Evolutionary conservation across 768 basidiomycete species (phyloP), one percentile per base, ranked within the genome.

Genomic region (Gautieria morchelliformis): DNA sequence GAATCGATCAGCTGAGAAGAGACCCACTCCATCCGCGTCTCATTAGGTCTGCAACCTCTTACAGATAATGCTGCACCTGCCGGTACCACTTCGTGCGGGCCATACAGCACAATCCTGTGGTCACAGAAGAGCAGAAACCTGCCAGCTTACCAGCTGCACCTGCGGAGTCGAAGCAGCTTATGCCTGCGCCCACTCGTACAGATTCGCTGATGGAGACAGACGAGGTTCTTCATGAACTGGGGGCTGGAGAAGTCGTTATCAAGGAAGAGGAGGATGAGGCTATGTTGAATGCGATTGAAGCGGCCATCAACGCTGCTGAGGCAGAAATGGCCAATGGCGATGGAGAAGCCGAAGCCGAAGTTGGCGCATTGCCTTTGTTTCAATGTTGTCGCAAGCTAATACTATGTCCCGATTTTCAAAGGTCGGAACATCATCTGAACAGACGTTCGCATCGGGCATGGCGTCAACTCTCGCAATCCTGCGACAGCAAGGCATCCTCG

Each of bases 21-120:
- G 76, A 94, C 92, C 40, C 94, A 94, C 78, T 93, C 89, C 72
- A 89, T 96, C 69, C 91, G 96, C 73, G 82, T 95, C 59, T 87
- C 86, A 5, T 79, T 96, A 40, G 96, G 96, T 62, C 84, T 99
- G 58, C 91, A 93, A 68, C 94, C 96, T 42, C 80, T 98, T 57
- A 87, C 85, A 17, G 93, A 93, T 63, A 88, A 92, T 64, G 75
- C 78, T 42, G 79, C 74, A 15, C 80, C 87, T 8, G 79, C 77
- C n/a, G 76, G 83, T 66, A 81, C 83, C 66, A 97, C 68, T 99
- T 99, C 62, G 90, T 98, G 40, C 84, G 93, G 17, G 84, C 84
- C 15, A 89, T 91, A 47, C 82, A 83, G 1, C 82, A 82, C 61
- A 81, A 83, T 61, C 83, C 85, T 0, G 68, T 78, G 1, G 71